Conservation (phyloP, 1,284 basidiomycete species). For the Cryptococcus depauperatus region DNA sequence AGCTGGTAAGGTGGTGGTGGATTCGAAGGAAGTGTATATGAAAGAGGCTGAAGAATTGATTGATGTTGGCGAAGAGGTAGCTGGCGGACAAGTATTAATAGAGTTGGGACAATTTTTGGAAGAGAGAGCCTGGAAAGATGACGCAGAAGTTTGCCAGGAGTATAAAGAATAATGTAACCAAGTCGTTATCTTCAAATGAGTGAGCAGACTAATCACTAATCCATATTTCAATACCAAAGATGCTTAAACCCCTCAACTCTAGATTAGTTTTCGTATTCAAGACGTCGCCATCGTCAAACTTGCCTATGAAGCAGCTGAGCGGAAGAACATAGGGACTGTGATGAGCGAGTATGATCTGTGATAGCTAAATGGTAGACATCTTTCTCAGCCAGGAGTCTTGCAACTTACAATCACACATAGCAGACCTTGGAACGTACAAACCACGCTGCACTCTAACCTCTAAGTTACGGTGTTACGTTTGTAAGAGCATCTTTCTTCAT, state of each 20-base stretch:
- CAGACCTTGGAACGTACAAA: too few relatives aligned
- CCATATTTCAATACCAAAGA: slow-evolving; percentile 2
- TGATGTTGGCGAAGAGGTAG: slow-evolving; percentile 43
- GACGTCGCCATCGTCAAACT: slow-evolving; percentile 44
- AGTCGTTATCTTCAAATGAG: slow-evolving; percentile 43
- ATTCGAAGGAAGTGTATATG: slow-evolving; percentile 60
- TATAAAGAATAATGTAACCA: slow-evolving; percentile 21
- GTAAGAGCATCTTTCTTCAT: too few relatives aligned
- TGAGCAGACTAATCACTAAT: slow-evolving; percentile 15
- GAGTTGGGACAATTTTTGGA: slow-evolving; percentile 30
- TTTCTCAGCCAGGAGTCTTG: too few relatives aligned
- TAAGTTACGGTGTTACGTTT: too few relatives aligned
- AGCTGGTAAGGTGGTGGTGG: slow-evolving; percentile 56
- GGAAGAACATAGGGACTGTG: slow-evolving; percentile 27
- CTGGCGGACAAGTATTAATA: slow-evolving; percentile 16
- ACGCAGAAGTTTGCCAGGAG: slow-evolving; percentile 7
- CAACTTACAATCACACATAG: too few relatives aligned
- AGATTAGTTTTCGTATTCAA: slow-evolving; percentile 44
- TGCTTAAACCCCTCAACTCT: neutral
- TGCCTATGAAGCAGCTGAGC: slow-evolving; percentile 35
- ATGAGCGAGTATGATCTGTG: slow-evolving; percentile 37
- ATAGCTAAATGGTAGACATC: too few relatives aligned
- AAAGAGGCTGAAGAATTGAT: slow-evolving; percentile 73
- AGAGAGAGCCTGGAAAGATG: neutral
- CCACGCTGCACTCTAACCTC: too few relatives aligned